Base-by-base conservation (phyloP, 441 rosid genomes). In the Pelargonium myrrhifolium region DNA sequence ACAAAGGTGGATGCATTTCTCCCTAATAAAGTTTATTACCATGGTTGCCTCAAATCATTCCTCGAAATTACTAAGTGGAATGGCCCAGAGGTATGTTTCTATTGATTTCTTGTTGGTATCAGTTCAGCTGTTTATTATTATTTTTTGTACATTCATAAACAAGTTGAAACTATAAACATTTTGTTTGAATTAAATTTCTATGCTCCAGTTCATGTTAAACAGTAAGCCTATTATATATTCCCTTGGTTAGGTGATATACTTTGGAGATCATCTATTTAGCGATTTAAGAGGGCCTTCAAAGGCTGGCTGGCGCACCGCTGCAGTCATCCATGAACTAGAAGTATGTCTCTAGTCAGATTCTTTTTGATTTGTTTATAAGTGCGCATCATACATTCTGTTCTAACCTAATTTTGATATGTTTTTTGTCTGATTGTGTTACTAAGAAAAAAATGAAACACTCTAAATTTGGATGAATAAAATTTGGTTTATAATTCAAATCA, bases 251-350 rank as follows among this genome's bases (percentile, higher is more conserved):
- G 99, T 94, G 81, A 91, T 94, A 69, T 94, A 94, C 80, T 94
- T 94, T 68, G 97, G 99, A 67, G 99, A 94, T 83, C 99, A 94
- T 82, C 78, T 94, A 65, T 94, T 94, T 77, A 94, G 99, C 74
- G 99, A 94, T 72, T 79, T 94, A 66, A 85, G 97, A 77, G 96
- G 99, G 9, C 97, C 99, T 71, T 84, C 99, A 59, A 91, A 86
- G 80, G 93, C 97, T 70, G 99, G 99, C 72, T 94, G 99, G 99
- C 92, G 97, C 67, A 94, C 99, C 69, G 96, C 93, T 76, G 99
- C 99, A 28, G 88, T 94, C 72, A 94, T 94, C 71, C 99, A 82
- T 69, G 99, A 94, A 78, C 86, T 94, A 39, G 99, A 91, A 83
- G 99, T 91, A 84, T 53, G 82, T 66, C 37, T 20, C 20, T 26